A percentile compares a stretch with the other conserved stretches of the same genome.
Evolutionary conservation across 1,284 basidiomycete genomes (phyloP).

Genomic region (Ganoderma lucidum): DNA sequence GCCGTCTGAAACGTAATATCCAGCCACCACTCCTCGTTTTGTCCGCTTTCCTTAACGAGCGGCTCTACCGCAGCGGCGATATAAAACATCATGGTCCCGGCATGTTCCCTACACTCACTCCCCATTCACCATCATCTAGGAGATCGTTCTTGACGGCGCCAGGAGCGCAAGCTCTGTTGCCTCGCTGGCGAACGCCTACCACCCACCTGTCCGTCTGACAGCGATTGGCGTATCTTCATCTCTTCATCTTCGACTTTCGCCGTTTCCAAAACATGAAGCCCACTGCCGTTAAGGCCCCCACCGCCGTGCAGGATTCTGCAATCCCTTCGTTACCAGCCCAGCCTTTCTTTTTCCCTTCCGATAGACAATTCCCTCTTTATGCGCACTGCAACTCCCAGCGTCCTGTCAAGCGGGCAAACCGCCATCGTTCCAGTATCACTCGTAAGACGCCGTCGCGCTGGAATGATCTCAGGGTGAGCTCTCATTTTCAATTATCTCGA

Average conservation of each 20-base stretch:
- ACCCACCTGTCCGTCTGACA: not conserved
- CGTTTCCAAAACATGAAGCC: constrained; percentile 2
- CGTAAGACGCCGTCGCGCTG: not conserved
- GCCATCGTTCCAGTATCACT: not conserved
- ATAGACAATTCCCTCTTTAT: constrained; percentile 27
- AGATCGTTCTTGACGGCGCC: constrained; percentile 23
- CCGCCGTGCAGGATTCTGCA: constrained; percentile 12
- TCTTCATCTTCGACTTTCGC: constrained; percentile 10
- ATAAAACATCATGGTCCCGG: constrained; percentile 24
- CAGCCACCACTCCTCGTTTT: constrained; percentile 28
- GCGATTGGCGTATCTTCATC: constrained; percentile 17
- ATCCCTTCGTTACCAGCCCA: constrained; percentile 15
- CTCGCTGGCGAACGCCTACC: constrained; percentile 1
- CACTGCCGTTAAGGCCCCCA: not conserved
- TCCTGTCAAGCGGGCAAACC: not conserved
- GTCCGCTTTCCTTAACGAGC: constrained; percentile 25
- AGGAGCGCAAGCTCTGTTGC: constrained; percentile 25
- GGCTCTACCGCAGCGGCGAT: constrained; percentile 19
- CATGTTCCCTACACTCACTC: constrained; percentile 10
- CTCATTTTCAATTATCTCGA: not conserved
- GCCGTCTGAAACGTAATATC: constrained; percentile 20
- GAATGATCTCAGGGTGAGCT: constrained; percentile 3
- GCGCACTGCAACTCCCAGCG: constrained; percentile 12
- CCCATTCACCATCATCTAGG: constrained; percentile 23
- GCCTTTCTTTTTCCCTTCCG: constrained; percentile 20